phyloP scores from a whole-genome alignment of 179 eudicot genomes.

The Silene vulgaris region DNA sequence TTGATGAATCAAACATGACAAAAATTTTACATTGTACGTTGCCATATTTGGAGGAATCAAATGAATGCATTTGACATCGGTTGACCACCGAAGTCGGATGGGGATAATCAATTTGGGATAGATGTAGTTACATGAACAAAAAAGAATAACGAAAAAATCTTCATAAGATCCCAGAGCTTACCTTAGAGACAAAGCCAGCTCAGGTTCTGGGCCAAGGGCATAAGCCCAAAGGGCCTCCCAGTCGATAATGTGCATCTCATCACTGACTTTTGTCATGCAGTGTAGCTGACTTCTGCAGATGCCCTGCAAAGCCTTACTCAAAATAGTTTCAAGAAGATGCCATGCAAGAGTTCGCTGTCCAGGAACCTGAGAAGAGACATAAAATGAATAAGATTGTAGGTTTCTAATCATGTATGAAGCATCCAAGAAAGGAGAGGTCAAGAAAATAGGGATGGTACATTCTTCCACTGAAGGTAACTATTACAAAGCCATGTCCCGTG shows the following conservation, averaged over 20 bases:
- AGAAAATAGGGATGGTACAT: not conserved
- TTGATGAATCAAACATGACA: too few relatives aligned
- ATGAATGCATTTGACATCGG: too few relatives aligned
- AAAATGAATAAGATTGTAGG: constrained; percentile 12
- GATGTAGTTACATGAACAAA: too few relatives aligned
- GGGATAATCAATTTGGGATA: too few relatives aligned
- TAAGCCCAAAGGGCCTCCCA: constrained; percentile 91
- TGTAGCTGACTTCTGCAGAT: constrained; percentile 24
- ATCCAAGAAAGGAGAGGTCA: constrained; percentile 10
- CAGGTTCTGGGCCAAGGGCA: constrained; percentile 86
- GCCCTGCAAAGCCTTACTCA: constrained; percentile 48
- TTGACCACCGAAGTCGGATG: too few relatives aligned
- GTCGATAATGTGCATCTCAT: constrained; percentile 38
- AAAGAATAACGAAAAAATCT: too few relatives aligned
- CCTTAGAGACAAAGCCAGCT: constrained; percentile 81
- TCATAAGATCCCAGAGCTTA: constrained; percentile 18
- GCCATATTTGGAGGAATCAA: too few relatives aligned
- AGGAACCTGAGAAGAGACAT: constrained; percentile 53
- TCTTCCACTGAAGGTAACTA: not conserved
- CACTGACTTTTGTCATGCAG: constrained; percentile 23
- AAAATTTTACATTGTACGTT: too few relatives aligned
- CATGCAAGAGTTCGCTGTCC: constrained; percentile 84
- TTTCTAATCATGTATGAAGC: constrained; percentile 2
- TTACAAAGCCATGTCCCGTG: not conserved
- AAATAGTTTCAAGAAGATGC: constrained; percentile 65